phyloP scores from a whole-genome alignment of 169 alveolate genomes.

The Eimeria sp. region DNA sequence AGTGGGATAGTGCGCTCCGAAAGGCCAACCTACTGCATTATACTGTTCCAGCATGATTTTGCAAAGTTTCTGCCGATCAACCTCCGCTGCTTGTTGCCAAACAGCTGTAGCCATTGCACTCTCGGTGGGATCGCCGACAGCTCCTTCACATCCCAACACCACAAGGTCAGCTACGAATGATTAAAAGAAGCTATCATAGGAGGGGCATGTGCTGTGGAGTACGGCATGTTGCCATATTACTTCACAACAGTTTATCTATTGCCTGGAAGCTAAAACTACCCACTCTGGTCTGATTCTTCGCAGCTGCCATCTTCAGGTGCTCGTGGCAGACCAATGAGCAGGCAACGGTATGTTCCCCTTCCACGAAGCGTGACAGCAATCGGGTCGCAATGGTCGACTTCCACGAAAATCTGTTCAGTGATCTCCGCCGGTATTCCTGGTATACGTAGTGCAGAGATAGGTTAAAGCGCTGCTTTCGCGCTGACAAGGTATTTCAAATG shows the following conservation, averaged over 20 bases:
- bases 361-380: slow-evolving; percentile 93
- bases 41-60: slow-evolving; percentile 52
- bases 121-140: slow-evolving; percentile 87
- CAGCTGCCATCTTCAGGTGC: slow-evolving; percentile 79
- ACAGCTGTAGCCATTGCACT: slow-evolving; percentile 83
- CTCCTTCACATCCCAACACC: neutral
- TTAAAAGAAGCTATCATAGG: neutral
- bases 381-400: slow-evolving; percentile 96
- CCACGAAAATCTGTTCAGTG: slow-evolving; percentile 91
- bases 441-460: neutral
- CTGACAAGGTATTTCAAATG: neutral
- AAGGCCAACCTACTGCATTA: neutral
- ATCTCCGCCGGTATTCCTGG: slow-evolving; percentile 85
- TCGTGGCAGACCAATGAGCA: slow-evolving; percentile 91
- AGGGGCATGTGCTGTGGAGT: neutral
- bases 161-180: neutral
- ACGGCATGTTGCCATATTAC: neutral
- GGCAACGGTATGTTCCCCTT: slow-evolving; percentile 94
- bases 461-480: neutral
- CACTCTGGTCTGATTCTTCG: slow-evolving; percentile 23
- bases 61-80: slow-evolving; percentile 53
- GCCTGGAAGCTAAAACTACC: neutral
- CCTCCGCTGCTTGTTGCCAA: slow-evolving; percentile 39
- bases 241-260: neutral
- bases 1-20: neutral